These are phyloP conservation scores for Volvariella surrecta DNA, from an alignment of 1,284 basidiomycete species.

Conservation along the genomic window DNA sequence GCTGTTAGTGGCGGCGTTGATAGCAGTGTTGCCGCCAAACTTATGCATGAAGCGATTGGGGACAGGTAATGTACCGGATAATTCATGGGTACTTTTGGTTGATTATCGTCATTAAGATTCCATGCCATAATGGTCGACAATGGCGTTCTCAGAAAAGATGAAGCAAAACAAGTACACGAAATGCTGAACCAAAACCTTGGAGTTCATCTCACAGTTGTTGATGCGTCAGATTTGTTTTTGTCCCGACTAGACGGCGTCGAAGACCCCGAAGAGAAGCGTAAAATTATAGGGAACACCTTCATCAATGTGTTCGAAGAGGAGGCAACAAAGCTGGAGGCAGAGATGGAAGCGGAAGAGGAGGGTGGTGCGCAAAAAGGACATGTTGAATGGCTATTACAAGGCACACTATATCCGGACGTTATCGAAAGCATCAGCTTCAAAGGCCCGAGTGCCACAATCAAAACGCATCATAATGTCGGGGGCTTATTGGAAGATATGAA, in stretches of 20 bases:
- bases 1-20: conserved; percentile 98
- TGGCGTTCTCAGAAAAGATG: conserved; percentile 90
- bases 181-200: conserved; percentile 94
- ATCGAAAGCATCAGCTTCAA: conserved; percentile 99
- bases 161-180: conserved; percentile 89
- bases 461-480: conserved; percentile 99
- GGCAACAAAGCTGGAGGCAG: conserved; percentile 85
- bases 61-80: conserved; percentile 56
- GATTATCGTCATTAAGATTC: conserved; percentile 50
- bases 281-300: conserved; percentile 99
- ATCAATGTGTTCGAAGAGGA: conserved; percentile 97
- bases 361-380: conserved; percentile 75
- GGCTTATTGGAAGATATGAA: conserved; percentile 98
- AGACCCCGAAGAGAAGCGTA: conserved; percentile 96
- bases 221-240: conserved; percentile 93
- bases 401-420: conserved; percentile 99
- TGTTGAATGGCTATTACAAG: conserved; percentile 96
- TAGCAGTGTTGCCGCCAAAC: conserved; percentile 95
- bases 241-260: conserved; percentile 84
- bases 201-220: conserved; percentile 94
- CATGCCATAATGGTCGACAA: conserved; percentile 99
- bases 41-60: conserved; percentile 99
- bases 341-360: conserved; percentile 61
- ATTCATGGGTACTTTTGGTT: conserved; percentile 4
- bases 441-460: conserved; percentile 97